Conservation (phyloP, 805 yeast species). For the Ogataea angusta region DNA sequence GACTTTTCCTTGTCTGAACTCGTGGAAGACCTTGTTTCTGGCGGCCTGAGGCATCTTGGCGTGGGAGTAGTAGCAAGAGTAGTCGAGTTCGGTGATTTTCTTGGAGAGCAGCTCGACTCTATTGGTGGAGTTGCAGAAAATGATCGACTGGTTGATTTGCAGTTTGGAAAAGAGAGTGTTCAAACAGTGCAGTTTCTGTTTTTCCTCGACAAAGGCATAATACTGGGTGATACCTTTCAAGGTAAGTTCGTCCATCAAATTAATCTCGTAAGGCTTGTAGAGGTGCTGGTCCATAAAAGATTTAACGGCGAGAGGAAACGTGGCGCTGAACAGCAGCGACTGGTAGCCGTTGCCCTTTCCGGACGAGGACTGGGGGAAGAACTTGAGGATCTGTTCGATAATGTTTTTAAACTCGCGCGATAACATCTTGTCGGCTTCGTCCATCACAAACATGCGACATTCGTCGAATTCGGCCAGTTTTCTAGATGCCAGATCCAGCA, state of each 20-base stretch:
- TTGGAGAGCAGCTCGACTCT: constrained; percentile 95
- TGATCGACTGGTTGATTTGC: constrained; percentile 94
- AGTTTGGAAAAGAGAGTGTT: constrained; percentile 92
- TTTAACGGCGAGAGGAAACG: constrained; percentile 93
- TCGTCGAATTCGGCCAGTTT: constrained; percentile 81
- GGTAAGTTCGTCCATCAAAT: constrained; percentile 96
- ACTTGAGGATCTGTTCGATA: constrained; percentile 79
- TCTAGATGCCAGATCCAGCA: constrained; percentile 88
- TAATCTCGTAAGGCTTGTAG: constrained; percentile 90
- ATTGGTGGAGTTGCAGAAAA: constrained; percentile 94
- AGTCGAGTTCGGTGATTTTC: constrained; percentile 93
- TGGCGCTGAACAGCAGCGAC: constrained; percentile 87
- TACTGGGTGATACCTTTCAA: constrained; percentile 94
- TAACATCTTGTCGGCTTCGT: constrained; percentile 97
- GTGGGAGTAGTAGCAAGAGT: constrained; percentile 94
- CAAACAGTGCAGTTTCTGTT: constrained; percentile 91
- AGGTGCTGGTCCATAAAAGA: constrained; percentile 88
- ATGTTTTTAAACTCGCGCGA: constrained; percentile 84
- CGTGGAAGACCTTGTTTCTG: constrained; percentile 97
- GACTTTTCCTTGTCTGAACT: constrained; percentile 96
- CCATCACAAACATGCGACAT: constrained; percentile 91
- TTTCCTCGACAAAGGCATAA: constrained; percentile 97
- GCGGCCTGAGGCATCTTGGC: constrained; percentile 97
- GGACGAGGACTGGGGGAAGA: constrained; percentile 57
- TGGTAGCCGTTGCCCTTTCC: constrained; percentile 54